Base-by-base conservation (phyloP, 306 rosid genomes). In the Vigna nakashimae region DNA sequence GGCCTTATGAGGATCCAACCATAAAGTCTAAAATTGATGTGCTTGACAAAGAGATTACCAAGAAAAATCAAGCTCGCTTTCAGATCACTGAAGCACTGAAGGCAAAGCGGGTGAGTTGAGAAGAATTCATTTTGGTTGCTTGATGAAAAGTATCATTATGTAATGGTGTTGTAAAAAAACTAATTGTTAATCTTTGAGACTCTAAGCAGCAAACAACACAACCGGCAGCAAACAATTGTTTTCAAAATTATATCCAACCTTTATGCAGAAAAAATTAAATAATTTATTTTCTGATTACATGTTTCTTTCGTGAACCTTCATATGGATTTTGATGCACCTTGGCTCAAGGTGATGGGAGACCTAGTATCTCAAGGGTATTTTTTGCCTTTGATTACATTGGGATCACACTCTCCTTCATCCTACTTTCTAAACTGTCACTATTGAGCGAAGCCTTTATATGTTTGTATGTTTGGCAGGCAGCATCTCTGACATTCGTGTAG, bases 41-140 rank as follows among this genome's bases (percentile, higher is more conserved):
- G 83, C 92, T 90, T 53, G 88, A 87, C 76, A 83, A 67, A 63
- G 99, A 96, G 72, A 74, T 84, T 75, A 89, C 76, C 81, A 91
- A 82, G 89, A 90, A 78, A 82, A 96, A 87, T 69, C 91, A 92
- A 82, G 85, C 87, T 49, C 96, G 97, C 50, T 79, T 75, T 80
- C 90, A 87, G 87, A 69, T 96, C 82, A 86, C 85, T 14, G 98
- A 96, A 64, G 84, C 90, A 11, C 77, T 92, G 73, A 91, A 85
- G 91, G 92, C 94, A n/a, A 96, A 92, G 76, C 84, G 94, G 98
- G 99, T 96, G 84, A 82, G 98, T 76, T 79, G 60, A 30, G 58
- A 75, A 50, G 86, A 73, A 49, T 77, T 70, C 71, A 28, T 69
- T 16, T 43, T 30, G 50, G 74, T 58, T 74, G 51, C 40, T 55